Evolutionary conservation across 257 asterid species (phyloP), one percentile per base, ranked within the genome.

Genomic region (Scutellaria galericulata): DNA sequence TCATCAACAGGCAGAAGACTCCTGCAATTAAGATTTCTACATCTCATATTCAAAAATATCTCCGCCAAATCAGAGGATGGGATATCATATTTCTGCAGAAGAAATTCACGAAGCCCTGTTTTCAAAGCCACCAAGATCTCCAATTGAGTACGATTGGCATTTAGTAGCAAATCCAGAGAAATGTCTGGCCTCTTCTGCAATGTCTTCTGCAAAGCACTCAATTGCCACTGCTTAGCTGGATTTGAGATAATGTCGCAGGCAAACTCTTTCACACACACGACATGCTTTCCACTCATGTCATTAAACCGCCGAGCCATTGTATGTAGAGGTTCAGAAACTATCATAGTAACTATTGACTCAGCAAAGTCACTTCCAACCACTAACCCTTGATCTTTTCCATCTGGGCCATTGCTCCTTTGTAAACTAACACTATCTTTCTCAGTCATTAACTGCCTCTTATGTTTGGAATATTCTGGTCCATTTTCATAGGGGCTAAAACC

Each of bases 61-160:
- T 95, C 99, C 0, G 97, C 96, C 88, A 95, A 75, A 50, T 84
- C 88, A 60, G 96, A 79, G 39, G 96, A 51, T 31, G 86, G 70
- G 70, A 83, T 56, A 35, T 91, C 88, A 42, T 45, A 66, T 80
- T 77, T 84, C 76, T 68, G 85, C 66, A 80, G 79, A 57, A 95
- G 84, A 81, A 74, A 90, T 75, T 90, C 98, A 50, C 76, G 86
- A 52, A 90, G 86, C 51, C 96, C 96, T 4, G 97, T 91, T 76
- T 87, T 90, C 83, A 95, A 56, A 70, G 97, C 89, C 71, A 92
- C 95, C 87, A 95, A 59, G 77, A 95, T 86, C 87, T 92, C 99
- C 83, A 95, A 62, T 50, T 87, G 97, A 75, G 79, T 52, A 51
- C 87, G 89, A 70, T 86, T 86, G 0, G 92, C 85, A 55, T 82